phyloP scores from a whole-genome alignment of 2,329 filamentous ascomycete species.

The Pseudocercospora fijiensis region DNA sequence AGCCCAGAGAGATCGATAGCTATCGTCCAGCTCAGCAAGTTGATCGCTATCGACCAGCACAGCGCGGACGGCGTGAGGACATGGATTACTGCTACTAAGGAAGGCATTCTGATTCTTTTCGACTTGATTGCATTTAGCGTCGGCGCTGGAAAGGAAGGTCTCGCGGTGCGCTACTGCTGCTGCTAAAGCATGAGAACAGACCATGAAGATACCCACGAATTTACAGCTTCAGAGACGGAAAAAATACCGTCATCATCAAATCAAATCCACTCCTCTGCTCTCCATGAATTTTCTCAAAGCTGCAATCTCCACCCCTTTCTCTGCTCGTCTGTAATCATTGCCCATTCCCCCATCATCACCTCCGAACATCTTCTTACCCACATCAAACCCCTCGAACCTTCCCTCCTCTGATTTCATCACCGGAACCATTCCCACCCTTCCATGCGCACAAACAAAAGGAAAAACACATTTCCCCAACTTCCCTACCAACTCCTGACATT shows the following conservation, averaged over 20 bases:
- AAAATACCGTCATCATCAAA: background rate
- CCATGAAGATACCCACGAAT: background rate
- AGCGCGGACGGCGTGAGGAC: background rate
- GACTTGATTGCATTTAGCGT: conserved; percentile 7
- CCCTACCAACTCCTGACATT: conserved; percentile 60
- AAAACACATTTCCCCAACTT: conserved; percentile 64
- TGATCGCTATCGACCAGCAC: background rate
- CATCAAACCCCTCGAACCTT: background rate
- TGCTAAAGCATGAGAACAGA: background rate
- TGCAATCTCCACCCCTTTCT: background rate
- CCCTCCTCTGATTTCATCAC: conserved; percentile 33
- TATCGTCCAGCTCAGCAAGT: background rate
- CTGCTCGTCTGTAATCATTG: background rate
- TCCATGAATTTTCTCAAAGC: background rate
- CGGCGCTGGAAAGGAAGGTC: conserved; percentile 1
- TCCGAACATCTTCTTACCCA: background rate
- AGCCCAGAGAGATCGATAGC: background rate
- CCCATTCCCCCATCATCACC: background rate
- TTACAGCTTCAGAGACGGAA: background rate
- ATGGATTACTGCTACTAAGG: background rate
- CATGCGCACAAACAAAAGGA: conserved; percentile 83
- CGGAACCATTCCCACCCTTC: conserved; percentile 55
- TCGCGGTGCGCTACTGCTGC: background rate
- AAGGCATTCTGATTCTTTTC: background rate
- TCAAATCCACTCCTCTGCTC: background rate